phyloP scores from a whole-genome alignment of 441 rosid genomes.

The Pelargonium australe region DNA sequence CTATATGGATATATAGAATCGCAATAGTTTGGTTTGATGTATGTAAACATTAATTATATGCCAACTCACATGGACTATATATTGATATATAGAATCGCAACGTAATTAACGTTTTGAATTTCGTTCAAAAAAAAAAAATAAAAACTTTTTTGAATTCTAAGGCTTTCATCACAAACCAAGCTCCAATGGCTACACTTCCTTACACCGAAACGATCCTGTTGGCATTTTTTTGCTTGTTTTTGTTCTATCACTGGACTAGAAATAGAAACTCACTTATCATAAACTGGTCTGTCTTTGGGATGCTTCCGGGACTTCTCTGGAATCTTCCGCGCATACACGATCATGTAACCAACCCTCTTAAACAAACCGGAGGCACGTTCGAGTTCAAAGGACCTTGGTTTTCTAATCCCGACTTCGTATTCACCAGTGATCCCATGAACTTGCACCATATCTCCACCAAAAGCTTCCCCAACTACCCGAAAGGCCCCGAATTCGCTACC shows the following conservation, averaged over 20 bases:
- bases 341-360: not conserved
- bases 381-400: constrained; percentile 19
- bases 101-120: no score
- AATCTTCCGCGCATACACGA: constrained; percentile 7
- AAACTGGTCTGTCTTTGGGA: constrained; percentile 17
- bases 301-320: constrained; percentile 6
- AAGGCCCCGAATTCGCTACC: constrained; percentile 9
- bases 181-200: not conserved
- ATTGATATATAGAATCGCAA: no score
- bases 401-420: not conserved
- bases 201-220: not conserved
- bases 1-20: no score
- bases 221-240: constrained; percentile 1
- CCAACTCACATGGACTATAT: no score
- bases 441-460: constrained; percentile 14
- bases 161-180: no score
- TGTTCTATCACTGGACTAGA: not conserved
- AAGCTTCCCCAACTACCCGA: constrained; percentile 12
- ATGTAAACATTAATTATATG: no score
- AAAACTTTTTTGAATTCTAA: no score
- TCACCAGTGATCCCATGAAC: constrained; percentile 15
- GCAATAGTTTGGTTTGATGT: no score
- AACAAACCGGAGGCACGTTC: not conserved
- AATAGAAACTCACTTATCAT: constrained; percentile 5
- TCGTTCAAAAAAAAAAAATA: no score